A percentile compares a stretch with the other conserved stretches of the same genome.
These are phyloP conservation scores for Aspergillus sp. DNA, from an alignment of 2,329 filamentous ascomycete genomes.

Conservation along the genomic window DNA sequence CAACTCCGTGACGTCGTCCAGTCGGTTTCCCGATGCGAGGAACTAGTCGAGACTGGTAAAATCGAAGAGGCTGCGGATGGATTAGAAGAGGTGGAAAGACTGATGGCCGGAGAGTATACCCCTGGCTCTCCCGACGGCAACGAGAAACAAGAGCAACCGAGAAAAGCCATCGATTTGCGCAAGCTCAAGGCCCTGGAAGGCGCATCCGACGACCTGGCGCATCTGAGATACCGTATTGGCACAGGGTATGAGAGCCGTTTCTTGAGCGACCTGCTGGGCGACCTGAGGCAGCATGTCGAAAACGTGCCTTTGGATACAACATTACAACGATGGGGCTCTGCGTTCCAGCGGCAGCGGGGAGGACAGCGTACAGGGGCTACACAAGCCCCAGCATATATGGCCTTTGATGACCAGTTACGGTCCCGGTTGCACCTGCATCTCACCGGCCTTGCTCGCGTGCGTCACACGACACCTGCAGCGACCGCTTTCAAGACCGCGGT, in stretches of 20 bases:
- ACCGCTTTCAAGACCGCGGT: slow-evolving; percentile 80
- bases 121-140: slow-evolving; percentile 31
- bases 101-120: slow-evolving; percentile 72
- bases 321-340: slow-evolving; percentile 78
- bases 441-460: slow-evolving; percentile 76
- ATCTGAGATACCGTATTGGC: slow-evolving; percentile 77
- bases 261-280: slow-evolving; percentile 72
- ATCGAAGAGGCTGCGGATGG: slow-evolving; percentile 76
- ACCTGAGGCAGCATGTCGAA: slow-evolving; percentile 78
- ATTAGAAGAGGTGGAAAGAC: slow-evolving; percentile 74
- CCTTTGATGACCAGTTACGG: slow-evolving; percentile 70
- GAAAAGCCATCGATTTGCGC: slow-evolving; percentile 67
- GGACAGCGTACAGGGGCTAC: slow-evolving; percentile 67
- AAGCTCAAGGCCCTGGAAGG: slow-evolving; percentile 77
- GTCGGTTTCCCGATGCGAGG: slow-evolving; percentile 73
- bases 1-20: slow-evolving; percentile 80
- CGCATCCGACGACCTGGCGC: slow-evolving; percentile 73
- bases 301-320: slow-evolving; percentile 71
- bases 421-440: slow-evolving; percentile 70
- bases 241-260: slow-evolving; percentile 84
- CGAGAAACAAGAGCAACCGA: slow-evolving; percentile 29
- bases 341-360: slow-evolving; percentile 71
- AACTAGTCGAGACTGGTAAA: slow-evolving; percentile 78
- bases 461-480: slow-evolving; percentile 78
- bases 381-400: slow-evolving; percentile 75